Percentiles rank a stretch among this genome's conserved stretches.
Evolutionary conservation across 768 basidiomycete species (phyloP).

Genomic region (Psilocybe cubensis): DNA sequence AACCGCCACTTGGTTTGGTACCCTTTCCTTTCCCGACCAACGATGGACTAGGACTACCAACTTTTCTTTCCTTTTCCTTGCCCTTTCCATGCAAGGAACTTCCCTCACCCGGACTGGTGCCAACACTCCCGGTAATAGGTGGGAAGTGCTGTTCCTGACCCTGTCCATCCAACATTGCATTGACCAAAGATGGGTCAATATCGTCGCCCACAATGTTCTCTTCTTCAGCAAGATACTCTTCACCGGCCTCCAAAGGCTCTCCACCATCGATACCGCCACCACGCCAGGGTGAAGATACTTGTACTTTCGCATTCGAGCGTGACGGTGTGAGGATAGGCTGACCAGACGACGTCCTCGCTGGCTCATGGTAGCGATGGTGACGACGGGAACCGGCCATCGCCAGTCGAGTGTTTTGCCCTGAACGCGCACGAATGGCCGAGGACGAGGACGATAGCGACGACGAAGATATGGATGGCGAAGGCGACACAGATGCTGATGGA

Average conservation of each 20-base stretch:
- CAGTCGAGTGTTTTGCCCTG: conserved; percentile 2
- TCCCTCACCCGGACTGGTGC: conserved; percentile 1
- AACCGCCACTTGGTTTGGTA: not conserved
- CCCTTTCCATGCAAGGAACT: not conserved
- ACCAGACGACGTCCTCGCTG: conserved; percentile 15
- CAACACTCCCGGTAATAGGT: conserved; percentile 11
- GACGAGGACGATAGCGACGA: not conserved
- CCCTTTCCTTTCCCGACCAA: not conserved
- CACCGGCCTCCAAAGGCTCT: conserved; percentile 60
- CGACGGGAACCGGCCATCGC: conserved; percentile 21
- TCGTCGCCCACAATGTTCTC: not conserved
- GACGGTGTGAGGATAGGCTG: conserved; percentile 23
- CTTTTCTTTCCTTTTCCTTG: not conserved
- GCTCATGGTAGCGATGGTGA: conserved; percentile 7
- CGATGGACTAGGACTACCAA: not conserved
- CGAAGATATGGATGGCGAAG: conserved; percentile 8
- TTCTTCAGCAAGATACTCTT: conserved; percentile 17
- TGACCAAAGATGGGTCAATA: not conserved
- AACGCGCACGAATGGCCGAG: not conserved
- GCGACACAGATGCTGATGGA: not conserved
- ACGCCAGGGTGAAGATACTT: conserved; percentile 51
- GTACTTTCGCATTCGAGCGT: conserved; percentile 54
- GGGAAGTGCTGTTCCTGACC: conserved; percentile 24
- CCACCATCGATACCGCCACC: too few relatives aligned
- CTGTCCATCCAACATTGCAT: not conserved